phyloP scores from a whole-genome alignment of 352 stramenopile species.

The Globisporangium polare region DNA sequence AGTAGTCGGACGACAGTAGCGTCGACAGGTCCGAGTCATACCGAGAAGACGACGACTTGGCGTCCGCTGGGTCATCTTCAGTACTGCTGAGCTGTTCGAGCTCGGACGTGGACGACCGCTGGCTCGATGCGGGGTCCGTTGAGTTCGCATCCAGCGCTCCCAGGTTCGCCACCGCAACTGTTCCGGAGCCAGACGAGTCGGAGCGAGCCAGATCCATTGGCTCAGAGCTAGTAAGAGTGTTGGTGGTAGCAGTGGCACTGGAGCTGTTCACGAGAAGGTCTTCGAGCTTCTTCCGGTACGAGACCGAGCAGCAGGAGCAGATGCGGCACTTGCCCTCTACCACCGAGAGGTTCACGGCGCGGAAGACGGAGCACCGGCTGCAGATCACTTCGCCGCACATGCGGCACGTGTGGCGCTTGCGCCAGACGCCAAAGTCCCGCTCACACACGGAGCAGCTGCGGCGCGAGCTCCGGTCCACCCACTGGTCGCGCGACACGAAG shows the following conservation, averaged over 20 bases:
- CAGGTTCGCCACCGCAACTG: not conserved
- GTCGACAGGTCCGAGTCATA: conserved; percentile 35
- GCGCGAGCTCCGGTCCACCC: conserved; percentile 43
- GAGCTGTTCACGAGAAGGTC: not conserved
- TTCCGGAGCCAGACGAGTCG: not conserved
- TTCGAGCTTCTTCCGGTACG: conserved; percentile 44
- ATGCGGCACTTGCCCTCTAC: conserved; percentile 62
- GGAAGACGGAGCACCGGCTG: conserved; percentile 71
- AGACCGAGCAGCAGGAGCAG: conserved; percentile 69
- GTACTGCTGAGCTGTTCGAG: not conserved
- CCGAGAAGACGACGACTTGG: conserved; percentile 9
- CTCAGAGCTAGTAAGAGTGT: not conserved
- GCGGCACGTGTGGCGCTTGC: conserved; percentile 74
- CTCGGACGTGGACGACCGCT: not conserved
- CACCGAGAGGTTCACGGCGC: conserved; percentile 53
- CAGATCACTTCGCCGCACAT: conserved; percentile 83
- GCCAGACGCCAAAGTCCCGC: conserved; percentile 62
- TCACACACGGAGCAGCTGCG: conserved; percentile 62
- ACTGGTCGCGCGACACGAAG: conserved; percentile 57
- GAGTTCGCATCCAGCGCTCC: not conserved
- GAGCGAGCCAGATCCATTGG: not conserved
- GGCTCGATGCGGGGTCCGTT: not conserved
- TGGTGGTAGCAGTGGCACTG: not conserved
- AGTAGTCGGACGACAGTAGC: conserved; percentile 30
- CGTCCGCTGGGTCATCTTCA: not conserved